Base-by-base conservation (phyloP, 805 yeast species). In the Candida suzukii region DNA sequence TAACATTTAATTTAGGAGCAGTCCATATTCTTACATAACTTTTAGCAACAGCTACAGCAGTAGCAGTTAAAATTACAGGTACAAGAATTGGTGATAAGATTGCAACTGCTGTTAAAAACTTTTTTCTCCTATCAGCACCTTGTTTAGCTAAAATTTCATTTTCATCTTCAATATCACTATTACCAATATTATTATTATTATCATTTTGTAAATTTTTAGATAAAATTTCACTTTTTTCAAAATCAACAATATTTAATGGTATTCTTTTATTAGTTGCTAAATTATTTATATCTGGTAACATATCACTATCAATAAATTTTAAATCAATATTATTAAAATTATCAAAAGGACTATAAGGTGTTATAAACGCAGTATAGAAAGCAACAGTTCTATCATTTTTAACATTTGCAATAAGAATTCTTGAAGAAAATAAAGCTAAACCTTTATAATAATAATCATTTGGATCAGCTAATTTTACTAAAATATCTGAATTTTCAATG, bases 361-460 rank as follows among this genome's bases (percentile, higher is more conserved):
- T 71, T 43, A 91, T 82, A 58, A 70, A 88, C 0, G 95, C 71
- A 0, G 97, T 87, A 63, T 78, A 85, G 58, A 88, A 91, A 14
- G 91, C 82, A 8, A 90, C 98, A 0, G 95, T 77, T 44, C 96
- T 70, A 60, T 90, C 98, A 54, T 85, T 80, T 42, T 79, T 71
- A 20, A 82, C 72, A 61, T 91, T 90, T 10, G 96, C 88, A 42
- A 88, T 66, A 2, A 78, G 57, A 3, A 76, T 64, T 41, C 83
- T 71, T 41, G 72, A 68, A 45, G 77, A 63, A 57, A 90, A 90
- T 43, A 51, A 54, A 11, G 53, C 42, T 38, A 90, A 66, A 0
- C 85, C 95, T 40, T 71, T 59, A 38, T 64, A 61, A 53, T 70
- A 90, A 10, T 52, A 60, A 8, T 67, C 67, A 37, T 60, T 55